These are phyloP conservation scores for Rosa lucieae DNA, from an alignment of 306 rosid genomes.

Conservation along the genomic window DNA sequence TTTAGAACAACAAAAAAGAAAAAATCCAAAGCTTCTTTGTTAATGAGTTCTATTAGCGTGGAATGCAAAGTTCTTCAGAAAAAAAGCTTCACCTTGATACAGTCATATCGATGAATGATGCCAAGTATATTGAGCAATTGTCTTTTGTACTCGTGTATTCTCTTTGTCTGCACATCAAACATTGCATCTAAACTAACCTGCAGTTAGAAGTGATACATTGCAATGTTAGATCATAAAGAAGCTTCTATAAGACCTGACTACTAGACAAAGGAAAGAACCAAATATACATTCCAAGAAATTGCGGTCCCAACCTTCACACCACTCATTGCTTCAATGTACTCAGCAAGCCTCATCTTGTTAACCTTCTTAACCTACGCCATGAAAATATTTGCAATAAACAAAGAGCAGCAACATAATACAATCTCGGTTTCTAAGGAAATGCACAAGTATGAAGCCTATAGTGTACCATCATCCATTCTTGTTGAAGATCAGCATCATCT, in stretches of 20 bases:
- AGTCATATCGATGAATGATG: slow-evolving; percentile 70
- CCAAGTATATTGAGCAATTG: slow-evolving; percentile 73
- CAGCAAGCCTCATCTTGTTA: slow-evolving; percentile 75
- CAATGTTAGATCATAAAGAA: slow-evolving; percentile 17
- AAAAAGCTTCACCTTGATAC: slow-evolving; percentile 58
- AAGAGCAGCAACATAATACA: not conserved
- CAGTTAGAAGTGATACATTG: slow-evolving; percentile 25
- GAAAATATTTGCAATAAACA: slow-evolving; percentile 10
- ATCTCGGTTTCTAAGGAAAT: slow-evolving; percentile 1
- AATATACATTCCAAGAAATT: slow-evolving; percentile 10
- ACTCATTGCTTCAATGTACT: slow-evolving; percentile 69
- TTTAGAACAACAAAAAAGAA: not conserved
- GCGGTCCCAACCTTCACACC: slow-evolving; percentile 54
- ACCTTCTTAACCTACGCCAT: slow-evolving; percentile 58
- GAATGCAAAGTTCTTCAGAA: slow-evolving; percentile 20
- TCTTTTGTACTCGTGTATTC: slow-evolving; percentile 78
- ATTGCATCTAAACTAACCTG: slow-evolving; percentile 82
- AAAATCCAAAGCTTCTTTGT: not conserved
- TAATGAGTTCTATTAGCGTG: not conserved
- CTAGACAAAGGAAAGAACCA: slow-evolving; percentile 8
- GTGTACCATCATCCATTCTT: slow-evolving; percentile 71
- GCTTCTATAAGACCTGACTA: slow-evolving; percentile 9
- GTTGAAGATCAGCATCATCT: slow-evolving; percentile 44
- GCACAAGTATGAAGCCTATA: slow-evolving; percentile 6
- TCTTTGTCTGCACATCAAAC: slow-evolving; percentile 83